Conservation (phyloP, 2,329 filamentous ascomycete genomes). For the Cladosporium sphaerospermum region DNA sequence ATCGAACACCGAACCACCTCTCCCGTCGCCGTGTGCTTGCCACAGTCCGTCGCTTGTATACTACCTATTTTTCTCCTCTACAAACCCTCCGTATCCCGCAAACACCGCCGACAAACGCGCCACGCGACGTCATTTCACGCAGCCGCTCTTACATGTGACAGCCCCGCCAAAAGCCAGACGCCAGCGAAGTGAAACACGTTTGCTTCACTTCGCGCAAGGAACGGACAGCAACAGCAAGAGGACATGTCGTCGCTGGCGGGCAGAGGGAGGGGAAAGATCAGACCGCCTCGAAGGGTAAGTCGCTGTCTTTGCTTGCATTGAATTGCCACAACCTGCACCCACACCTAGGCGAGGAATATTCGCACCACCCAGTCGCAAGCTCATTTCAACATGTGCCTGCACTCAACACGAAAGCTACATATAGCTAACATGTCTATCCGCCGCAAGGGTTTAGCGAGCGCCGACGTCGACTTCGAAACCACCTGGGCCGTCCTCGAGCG, state of each 20-base stretch:
- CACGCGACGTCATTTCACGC: neutral
- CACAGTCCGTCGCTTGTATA: too few relatives aligned
- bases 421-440: slow-evolving; percentile 10
- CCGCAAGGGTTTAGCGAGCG: slow-evolving; percentile 51
- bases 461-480: slow-evolving; percentile 72
- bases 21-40: too few relatives aligned
- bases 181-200: slow-evolving; percentile 3
- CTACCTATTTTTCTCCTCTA: too few relatives aligned
- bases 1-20: too few relatives aligned
- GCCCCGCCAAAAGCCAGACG: slow-evolving; percentile 3
- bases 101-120: neutral
- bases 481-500: slow-evolving; percentile 72
- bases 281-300: slow-evolving; percentile 62
- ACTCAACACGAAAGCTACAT: neutral
- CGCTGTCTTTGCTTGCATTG: neutral
- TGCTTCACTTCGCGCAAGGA: neutral
- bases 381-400: neutral
- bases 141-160: slow-evolving; percentile 6
- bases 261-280: slow-evolving; percentile 56
- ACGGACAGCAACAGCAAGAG: neutral
- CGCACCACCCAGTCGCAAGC: neutral
- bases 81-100: neutral
- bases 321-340: neutral
- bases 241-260: slow-evolving; percentile 41
- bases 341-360: neutral